phyloP scores from a whole-genome alignment of 1,284 basidiomycete species.

The Porogramme epimiltina region DNA sequence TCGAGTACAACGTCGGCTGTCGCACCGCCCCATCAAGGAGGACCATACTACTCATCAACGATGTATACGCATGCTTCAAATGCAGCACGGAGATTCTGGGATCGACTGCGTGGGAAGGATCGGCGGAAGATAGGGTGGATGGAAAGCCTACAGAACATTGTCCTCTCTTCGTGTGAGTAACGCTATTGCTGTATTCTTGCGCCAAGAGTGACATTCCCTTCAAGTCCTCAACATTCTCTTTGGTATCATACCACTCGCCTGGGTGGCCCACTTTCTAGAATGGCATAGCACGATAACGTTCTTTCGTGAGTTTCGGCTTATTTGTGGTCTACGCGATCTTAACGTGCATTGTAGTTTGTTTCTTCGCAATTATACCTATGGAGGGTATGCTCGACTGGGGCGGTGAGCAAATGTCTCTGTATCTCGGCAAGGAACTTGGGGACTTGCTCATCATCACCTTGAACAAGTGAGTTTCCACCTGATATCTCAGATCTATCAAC shows the following conservation, averaged over 20 bases:
- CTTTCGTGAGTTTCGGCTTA: constrained; percentile 35
- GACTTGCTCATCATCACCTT: constrained; percentile 59
- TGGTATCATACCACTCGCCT: constrained; percentile 62
- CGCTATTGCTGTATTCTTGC: constrained; percentile 23
- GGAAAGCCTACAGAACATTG: constrained; percentile 48
- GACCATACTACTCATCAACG: too few relatives aligned
- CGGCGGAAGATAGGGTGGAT: constrained; percentile 46
- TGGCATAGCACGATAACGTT: constrained; percentile 35
- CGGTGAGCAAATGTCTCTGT: constrained; percentile 62
- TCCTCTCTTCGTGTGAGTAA: constrained; percentile 51
- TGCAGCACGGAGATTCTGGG: constrained; percentile 37
- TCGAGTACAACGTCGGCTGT: too few relatives aligned
- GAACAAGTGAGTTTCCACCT: constrained; percentile 51
- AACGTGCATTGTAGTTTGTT: constrained; percentile 41
- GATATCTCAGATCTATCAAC: constrained; percentile 27
- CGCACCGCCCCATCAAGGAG: too few relatives aligned
- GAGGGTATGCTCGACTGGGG: constrained; percentile 61
- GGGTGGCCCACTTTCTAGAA: constrained; percentile 53
- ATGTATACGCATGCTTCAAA: constrained; percentile 8
- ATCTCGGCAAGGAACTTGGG: constrained; percentile 57
- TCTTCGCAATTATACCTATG: constrained; percentile 56
- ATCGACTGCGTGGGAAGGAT: constrained; percentile 53
- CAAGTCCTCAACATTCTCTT: constrained; percentile 29
- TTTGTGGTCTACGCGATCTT: neutral
- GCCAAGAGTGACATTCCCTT: neutral